Evolutionary conservation across 208 protist genomes (phyloP).

Genomic region (Willaertia magna): DNA sequence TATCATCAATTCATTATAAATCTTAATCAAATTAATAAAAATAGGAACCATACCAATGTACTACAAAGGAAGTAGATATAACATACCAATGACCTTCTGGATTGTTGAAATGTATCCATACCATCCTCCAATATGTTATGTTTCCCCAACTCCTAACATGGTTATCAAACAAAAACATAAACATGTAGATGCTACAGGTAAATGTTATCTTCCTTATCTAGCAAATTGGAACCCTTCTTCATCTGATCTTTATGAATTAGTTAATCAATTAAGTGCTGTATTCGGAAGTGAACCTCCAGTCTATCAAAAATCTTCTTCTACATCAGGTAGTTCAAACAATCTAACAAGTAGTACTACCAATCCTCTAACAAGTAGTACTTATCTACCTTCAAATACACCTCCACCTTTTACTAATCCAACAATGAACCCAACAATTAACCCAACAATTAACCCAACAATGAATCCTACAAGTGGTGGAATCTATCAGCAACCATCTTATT

Average conservation of each 20-base stretch:
- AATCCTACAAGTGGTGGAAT: too few relatives aligned
- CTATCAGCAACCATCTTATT: too few relatives aligned
- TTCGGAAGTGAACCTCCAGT: background rate
- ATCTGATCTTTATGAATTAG: background rate
- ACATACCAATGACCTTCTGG: constrained; percentile 1
- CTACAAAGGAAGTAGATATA: background rate
- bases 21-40: too few relatives aligned
- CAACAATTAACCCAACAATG: too few relatives aligned
- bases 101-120: constrained; percentile 5
- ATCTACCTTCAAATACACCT: background rate
- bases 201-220: constrained; percentile 4
- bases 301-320: background rate
- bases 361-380: background rate
- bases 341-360: background rate
- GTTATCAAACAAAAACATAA: background rate
- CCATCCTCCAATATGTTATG: background rate
- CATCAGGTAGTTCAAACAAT: background rate
- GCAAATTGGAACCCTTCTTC: background rate
- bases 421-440: too few relatives aligned
- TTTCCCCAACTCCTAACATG: background rate
- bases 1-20: too few relatives aligned
- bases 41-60: constrained; percentile 7
- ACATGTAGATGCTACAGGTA: background rate
- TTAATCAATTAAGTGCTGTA: background rate
- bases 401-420: background rate